phyloP scores from a whole-genome alignment of 805 yeast species.

The Yarrowia porcina region DNA sequence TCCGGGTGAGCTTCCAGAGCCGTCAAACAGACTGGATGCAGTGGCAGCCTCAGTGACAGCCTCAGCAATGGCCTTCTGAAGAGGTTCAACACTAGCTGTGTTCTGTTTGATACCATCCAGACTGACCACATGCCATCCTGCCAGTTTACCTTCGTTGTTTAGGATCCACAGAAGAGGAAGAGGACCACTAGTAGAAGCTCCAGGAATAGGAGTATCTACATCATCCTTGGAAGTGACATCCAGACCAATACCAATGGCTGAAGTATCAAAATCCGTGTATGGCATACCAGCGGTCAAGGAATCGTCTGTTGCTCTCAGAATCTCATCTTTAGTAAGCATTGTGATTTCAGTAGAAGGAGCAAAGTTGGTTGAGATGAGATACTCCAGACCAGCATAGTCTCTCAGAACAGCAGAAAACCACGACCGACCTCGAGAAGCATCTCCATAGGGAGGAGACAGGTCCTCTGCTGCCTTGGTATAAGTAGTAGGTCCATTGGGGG shows the following conservation, averaged over 20 bases:
- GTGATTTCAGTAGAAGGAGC: conserved; percentile 64
- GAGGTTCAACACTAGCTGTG: conserved; percentile 33
- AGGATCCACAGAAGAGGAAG: conserved; percentile 65
- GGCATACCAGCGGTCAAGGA: conserved; percentile 72
- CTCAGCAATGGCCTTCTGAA: conserved; percentile 3
- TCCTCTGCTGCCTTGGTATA: conserved; percentile 29
- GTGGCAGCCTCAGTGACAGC: conserved; percentile 21
- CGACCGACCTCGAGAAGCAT: conserved; percentile 30
- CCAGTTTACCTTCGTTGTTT: conserved; percentile 59
- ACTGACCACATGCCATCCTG: conserved; percentile 65
- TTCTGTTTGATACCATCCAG: conserved; percentile 46
- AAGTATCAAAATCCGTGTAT: conserved; percentile 58
- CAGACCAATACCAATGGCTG: conserved; percentile 65
- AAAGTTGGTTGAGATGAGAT: conserved; percentile 50
- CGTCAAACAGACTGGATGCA: conserved; percentile 21
- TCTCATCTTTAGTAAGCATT: conserved; percentile 42
- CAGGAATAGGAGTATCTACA: conserved; percentile 54
- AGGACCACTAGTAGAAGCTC: conserved; percentile 55
- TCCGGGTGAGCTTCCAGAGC: background rate
- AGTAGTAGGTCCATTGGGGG: background rate
- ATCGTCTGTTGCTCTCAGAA: conserved; percentile 59
- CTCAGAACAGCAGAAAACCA: conserved; percentile 32
- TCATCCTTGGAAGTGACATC: conserved; percentile 50
- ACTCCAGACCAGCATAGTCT: conserved; percentile 28
- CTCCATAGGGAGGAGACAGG: conserved; percentile 37